These are phyloP conservation scores for Aspergillus fumigatus DNA, from an alignment of 2,329 filamentous ascomycete genomes.

Conservation along the genomic window DNA sequence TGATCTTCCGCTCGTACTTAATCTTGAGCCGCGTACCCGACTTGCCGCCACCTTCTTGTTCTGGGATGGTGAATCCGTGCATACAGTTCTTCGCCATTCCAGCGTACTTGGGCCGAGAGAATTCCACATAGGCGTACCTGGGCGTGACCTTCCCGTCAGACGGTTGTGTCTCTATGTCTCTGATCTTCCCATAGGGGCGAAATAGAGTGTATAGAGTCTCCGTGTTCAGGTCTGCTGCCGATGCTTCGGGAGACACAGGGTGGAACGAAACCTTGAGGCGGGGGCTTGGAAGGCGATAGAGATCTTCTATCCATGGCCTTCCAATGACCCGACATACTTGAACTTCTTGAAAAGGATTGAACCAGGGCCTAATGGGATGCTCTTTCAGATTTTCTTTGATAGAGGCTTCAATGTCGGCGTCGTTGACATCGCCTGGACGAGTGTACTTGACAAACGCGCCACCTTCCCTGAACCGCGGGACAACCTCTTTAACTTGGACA, in stretches of 20 bases:
- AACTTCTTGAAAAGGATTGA: constrained; percentile 73
- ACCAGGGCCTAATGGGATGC: constrained; percentile 79
- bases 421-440: constrained; percentile 45
- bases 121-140: constrained; percentile 75
- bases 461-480: constrained; percentile 84
- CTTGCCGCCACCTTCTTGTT: constrained; percentile 68
- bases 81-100: constrained; percentile 90
- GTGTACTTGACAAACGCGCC: constrained; percentile 88
- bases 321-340: constrained; percentile 71
- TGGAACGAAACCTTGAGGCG: constrained; percentile 81
- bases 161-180: constrained; percentile 76
- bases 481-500: constrained; percentile 71
- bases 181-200: constrained; percentile 82
- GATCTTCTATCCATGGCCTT: constrained; percentile 88
- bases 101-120: constrained; percentile 66
- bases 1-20: constrained; percentile 75
- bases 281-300: constrained; percentile 74
- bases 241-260: constrained; percentile 63
- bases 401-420: constrained; percentile 55
- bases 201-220: constrained; percentile 85
- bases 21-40: constrained; percentile 72
- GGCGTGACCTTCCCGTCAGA: constrained; percentile 82
- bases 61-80: constrained; percentile 72
- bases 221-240: constrained; percentile 74
- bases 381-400: constrained; percentile 62